Conservation (phyloP, 2,329 filamentous ascomycete genomes). For the Ascochyta rabiei region DNA sequence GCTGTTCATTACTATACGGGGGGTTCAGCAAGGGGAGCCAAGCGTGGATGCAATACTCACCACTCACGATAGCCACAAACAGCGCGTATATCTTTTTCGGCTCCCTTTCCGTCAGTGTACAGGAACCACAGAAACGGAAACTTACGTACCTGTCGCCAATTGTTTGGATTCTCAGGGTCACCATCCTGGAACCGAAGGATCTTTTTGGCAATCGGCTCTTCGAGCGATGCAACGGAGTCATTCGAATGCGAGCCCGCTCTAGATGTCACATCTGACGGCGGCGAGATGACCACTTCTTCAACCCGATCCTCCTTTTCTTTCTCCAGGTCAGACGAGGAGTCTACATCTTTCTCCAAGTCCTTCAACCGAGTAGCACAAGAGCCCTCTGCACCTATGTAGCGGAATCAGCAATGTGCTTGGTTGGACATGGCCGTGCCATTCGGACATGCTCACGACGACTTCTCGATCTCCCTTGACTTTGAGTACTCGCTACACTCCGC, state of each 20-base stretch:
- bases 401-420: constrained; percentile 11
- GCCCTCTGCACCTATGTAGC: constrained; percentile 21
- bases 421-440: not conserved
- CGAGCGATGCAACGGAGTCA: constrained; percentile 2
- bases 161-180: constrained; percentile 52
- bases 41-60: constrained; percentile 46
- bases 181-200: constrained; percentile 48
- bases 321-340: constrained; percentile 27
- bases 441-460: constrained; percentile 19
- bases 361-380: constrained; percentile 23
- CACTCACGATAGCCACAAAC: constrained; percentile 59
- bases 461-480: constrained; percentile 18
- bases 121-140: not conserved
- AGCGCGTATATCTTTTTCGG: constrained; percentile 62
- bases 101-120: constrained; percentile 42
- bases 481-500: constrained; percentile 19
- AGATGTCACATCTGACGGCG: constrained; percentile 15
- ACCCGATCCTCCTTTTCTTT: constrained; percentile 35
- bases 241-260: constrained; percentile 19
- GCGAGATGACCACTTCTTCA: constrained; percentile 26
- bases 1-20: constrained; percentile 61
- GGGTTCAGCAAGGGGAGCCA: not conserved
- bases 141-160: constrained; percentile 45
- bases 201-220: constrained; percentile 19
- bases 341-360: constrained; percentile 30